Conservation (phyloP, 108 stramenopile genomes). For the Nannochloropsis salina region DNA sequence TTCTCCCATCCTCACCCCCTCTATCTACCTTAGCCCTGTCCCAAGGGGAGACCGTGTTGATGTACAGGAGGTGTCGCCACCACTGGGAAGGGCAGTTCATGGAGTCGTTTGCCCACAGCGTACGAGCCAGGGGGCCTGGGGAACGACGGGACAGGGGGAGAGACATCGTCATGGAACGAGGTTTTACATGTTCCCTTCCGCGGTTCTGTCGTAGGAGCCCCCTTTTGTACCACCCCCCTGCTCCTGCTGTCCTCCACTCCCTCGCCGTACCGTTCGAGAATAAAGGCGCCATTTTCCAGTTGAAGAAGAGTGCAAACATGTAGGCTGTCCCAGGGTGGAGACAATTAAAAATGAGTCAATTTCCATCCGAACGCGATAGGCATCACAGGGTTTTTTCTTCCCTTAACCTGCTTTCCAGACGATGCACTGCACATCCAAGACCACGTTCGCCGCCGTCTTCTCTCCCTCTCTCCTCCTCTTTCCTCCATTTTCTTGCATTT, state of each 20-base stretch:
- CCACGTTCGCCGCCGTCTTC: not conserved
- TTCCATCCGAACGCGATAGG: too few relatives aligned
- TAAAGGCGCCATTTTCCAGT: not conserved
- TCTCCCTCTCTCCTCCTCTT: slow-evolving; percentile 18
- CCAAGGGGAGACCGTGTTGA: not conserved
- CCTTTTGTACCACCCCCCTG: not conserved
- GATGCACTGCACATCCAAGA: too few relatives aligned
- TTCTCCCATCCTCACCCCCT: not conserved
- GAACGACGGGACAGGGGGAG: not conserved
- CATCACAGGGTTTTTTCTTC: too few relatives aligned
- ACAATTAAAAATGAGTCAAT: too few relatives aligned
- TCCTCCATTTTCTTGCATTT: not conserved
- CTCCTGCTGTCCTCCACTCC: not conserved
- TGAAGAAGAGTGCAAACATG: not conserved
- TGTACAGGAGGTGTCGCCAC: not conserved
- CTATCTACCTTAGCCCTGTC: not conserved
- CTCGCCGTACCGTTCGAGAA: slow-evolving; percentile 2
- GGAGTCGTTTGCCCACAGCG: not conserved
- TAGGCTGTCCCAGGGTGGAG: not conserved
- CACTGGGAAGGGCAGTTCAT: not conserved
- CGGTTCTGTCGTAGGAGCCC: too few relatives aligned
- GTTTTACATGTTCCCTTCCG: too few relatives aligned
- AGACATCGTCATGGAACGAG: not conserved
- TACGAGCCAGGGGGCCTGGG: not conserved
- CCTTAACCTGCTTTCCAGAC: too few relatives aligned